Base-by-base conservation (phyloP, 73 alveolate genomes). In the Paramecium bursaria region DNA sequence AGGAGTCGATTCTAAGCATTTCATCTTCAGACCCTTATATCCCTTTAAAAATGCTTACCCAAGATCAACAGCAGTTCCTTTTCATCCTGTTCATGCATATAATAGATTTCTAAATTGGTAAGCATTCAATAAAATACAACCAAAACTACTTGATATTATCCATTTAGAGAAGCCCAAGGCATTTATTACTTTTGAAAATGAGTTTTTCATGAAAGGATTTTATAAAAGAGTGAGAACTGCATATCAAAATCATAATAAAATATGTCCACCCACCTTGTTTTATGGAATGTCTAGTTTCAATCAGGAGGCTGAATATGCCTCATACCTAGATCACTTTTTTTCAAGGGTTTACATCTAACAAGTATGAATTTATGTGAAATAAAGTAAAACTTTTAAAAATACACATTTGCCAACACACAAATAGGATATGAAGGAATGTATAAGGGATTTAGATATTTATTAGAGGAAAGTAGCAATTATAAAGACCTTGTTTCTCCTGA, bases 201-300 rank as follows among this genome's bases (percentile, higher is more conserved):
- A 79, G 46, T 79, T 79, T 82, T 79, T 79, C 48, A 79, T 79
- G 89, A 79, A 31, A 7, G 33, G 46, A 19, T 53, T 79, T 54
- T 79, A 79, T 23, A 49, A 53, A 31, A 61, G 73, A 53, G 50
- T 79, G 26, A 53, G 89, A 27, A 82, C 51, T 14, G 42, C 51
- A 22, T 79, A 79, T 42, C 85, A 57, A 19, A 47, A 39, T 33
- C 73, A 53, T 74, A 79, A 79, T 25, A 60, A 57, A 13, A 53
- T 79, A 14, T 53, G 89, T 30, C 89, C 89, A 13, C 89, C 89
- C 6, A 79, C 89, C 31, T 79, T 79, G 85, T 46, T 49, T 42
- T 79, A 79, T 79, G 89, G 76, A 22, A 31, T 61, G 21, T 53
- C 85, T 3, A 80, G 54, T 53, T 27, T 53, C 48, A 53, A 53